Base-by-base conservation (phyloP, 75 land plant genomes). In the Picea glauca region DNA sequence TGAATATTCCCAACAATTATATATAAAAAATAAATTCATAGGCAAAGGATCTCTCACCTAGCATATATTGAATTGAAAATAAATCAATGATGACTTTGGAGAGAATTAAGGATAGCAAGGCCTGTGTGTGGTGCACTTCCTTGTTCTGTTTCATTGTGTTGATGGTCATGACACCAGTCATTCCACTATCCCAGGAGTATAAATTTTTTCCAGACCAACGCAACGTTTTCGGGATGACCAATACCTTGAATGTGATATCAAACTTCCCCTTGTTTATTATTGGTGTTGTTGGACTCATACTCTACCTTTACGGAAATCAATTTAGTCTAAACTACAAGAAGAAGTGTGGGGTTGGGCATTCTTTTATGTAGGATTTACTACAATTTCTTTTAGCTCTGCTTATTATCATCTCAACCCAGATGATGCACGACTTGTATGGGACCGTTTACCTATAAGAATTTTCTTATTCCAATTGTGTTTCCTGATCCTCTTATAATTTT, bases 381-480 rank as follows among this genome's bases (percentile, higher is more conserved):
- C 98, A 54, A 96, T 92, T 79, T 93, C 88, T 26, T 79, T 97
- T 84, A 98, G 99, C n/a, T 97, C 99, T 46, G 85, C 95, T 7
- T 97, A 94, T 62, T 97, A 97, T 81, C 99, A 97, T 86, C 93
- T 97, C 38, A 78, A 87, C 60, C 99, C 99, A 68, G 83, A 91
- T 84, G 95, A 97, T 87, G 93, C 95, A 38, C 78, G 87, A 21
- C 99, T 94, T 78, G 94, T 97, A 30, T 97, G 99, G 99, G 98
- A 97, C 67, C 95, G 93, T 33, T 79, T 97, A 46, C 99, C 99
- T 13, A 98, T 97, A 81, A 90, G 92, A 59, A 70, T 76, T 17
- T 17, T 35, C 72, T 5, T 31, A 6, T 65, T 13, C 7, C 4
- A 31, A 31, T 65, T 62, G 4, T 5, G 6, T 31, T 17, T 7